These are phyloP conservation scores for Earliella scabrosa DNA, from an alignment of 1,284 basidiomycete species.

Conservation along the genomic window DNA sequence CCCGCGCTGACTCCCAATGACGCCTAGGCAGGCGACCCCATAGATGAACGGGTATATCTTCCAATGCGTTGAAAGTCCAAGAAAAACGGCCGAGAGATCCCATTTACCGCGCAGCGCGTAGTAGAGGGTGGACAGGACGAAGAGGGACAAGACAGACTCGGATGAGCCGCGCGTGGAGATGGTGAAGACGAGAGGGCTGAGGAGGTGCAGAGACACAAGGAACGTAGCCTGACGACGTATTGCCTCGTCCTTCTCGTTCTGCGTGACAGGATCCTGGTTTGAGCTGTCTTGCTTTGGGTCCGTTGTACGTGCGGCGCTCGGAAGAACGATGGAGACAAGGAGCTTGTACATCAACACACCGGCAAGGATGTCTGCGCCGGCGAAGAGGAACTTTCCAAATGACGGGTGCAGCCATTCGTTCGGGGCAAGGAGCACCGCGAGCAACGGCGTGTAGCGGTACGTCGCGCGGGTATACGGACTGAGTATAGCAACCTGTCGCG, in stretches of 20 bases:
- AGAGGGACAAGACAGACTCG: constrained; percentile 84
- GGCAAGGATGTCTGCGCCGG: constrained; percentile 83
- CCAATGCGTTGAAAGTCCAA: constrained; percentile 89
- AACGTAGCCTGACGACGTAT: constrained; percentile 45
- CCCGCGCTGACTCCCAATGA: constrained; percentile 49
- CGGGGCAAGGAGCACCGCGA: constrained; percentile 84
- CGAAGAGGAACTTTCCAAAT: constrained; percentile 92
- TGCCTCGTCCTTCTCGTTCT: not conserved
- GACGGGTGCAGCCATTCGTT: constrained; percentile 80
- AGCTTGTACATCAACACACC: constrained; percentile 80
- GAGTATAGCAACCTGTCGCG: not conserved
- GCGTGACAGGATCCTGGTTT: no score
- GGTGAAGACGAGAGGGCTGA: constrained; percentile 94
- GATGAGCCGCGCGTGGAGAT: constrained; percentile 97
- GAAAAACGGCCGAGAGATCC: constrained; percentile 66
- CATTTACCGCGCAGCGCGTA: constrained; percentile 56
- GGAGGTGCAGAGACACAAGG: constrained; percentile 71
- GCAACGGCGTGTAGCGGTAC: constrained; percentile 95
- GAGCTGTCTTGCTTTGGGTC: no score
- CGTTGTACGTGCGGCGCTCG: constrained; percentile 5
- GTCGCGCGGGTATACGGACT: constrained; percentile 92
- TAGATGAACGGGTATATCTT: constrained; percentile 97
- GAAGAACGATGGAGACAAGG: constrained; percentile 56
- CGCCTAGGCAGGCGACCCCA: constrained; percentile 75
- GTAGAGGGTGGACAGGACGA: constrained; percentile 81